Percentiles rank a stretch among this genome's conserved stretches.
Evolutionary conservation across 495 filamentous ascomycete genomes (phyloP).

Genomic region (Lasiosphaeria ovina): DNA sequence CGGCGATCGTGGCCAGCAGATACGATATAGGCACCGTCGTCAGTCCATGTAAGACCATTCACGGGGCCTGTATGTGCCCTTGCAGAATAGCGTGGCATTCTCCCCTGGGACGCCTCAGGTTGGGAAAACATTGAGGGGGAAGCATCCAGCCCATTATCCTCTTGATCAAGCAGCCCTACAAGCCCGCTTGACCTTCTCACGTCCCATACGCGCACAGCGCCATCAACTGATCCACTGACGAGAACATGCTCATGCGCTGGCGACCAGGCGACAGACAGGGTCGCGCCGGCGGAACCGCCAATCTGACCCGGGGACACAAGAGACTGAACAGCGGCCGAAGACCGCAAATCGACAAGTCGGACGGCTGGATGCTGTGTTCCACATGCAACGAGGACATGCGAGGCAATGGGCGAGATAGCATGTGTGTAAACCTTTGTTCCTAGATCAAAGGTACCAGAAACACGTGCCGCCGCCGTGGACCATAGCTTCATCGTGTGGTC

Average conservation of each 20-base stretch:
- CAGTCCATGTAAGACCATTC: slow-evolving; percentile 81
- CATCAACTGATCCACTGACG: slow-evolving; percentile 74
- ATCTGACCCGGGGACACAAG: slow-evolving; percentile 47
- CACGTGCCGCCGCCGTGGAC: slow-evolving; percentile 57
- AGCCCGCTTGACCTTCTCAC: slow-evolving; percentile 68
- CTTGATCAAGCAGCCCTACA: slow-evolving; percentile 74
- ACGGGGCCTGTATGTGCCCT: slow-evolving; percentile 74
- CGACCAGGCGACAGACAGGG: slow-evolving; percentile 76
- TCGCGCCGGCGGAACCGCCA: slow-evolving; percentile 61
- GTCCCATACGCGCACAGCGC: slow-evolving; percentile 80
- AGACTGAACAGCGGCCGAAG: slow-evolving; percentile 72
- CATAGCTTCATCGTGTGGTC: slow-evolving; percentile 82
- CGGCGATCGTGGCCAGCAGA: slow-evolving; percentile 77
- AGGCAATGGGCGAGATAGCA: slow-evolving; percentile 67
- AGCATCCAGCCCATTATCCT: slow-evolving; percentile 56
- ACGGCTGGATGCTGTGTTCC: slow-evolving; percentile 78
- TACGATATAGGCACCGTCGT: slow-evolving; percentile 69
- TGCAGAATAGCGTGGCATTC: slow-evolving; percentile 47
- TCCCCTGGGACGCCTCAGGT: slow-evolving; percentile 40
- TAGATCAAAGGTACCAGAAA: slow-evolving; percentile 67
- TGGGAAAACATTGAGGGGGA: slow-evolving; percentile 50
- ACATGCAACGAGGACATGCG: slow-evolving; percentile 75
- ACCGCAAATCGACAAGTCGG: slow-evolving; percentile 77
- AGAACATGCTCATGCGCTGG: slow-evolving; percentile 74
- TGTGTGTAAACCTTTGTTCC: slow-evolving; percentile 72